These are phyloP conservation scores for Melaleuca alternifolia DNA, from an alignment of 345 rosid genomes.

Conservation along the genomic window DNA sequence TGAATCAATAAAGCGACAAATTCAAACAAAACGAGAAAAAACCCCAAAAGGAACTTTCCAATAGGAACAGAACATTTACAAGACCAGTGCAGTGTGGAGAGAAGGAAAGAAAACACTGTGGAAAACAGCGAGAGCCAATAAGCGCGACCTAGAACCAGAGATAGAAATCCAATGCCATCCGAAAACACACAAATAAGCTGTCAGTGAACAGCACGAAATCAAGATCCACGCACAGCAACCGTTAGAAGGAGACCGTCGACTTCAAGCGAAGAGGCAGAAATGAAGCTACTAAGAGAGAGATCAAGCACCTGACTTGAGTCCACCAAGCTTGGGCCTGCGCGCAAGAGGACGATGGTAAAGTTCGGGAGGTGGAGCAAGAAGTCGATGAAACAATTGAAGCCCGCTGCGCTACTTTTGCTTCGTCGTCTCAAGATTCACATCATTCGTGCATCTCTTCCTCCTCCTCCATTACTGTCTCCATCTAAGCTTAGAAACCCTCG, in stretches of 20 bases:
- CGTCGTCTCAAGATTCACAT: background rate
- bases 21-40: too few relatives aligned
- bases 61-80: background rate
- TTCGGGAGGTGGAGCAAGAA: background rate
- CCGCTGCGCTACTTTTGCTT: background rate
- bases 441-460: background rate
- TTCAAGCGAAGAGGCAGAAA: too few relatives aligned
- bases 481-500: too few relatives aligned
- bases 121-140: too few relatives aligned
- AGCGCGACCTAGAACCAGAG: too few relatives aligned
- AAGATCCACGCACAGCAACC: too few relatives aligned
- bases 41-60: background rate
- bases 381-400: background rate
- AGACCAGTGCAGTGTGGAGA: too few relatives aligned
- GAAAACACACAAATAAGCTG: too few relatives aligned
- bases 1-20: background rate
- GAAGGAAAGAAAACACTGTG: too few relatives aligned
- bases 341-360: background rate
- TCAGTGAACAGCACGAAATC: too few relatives aligned
- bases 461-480: background rate
- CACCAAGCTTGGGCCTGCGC: background rate
- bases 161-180: too few relatives aligned
- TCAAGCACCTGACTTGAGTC: background rate
- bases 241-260: too few relatives aligned
- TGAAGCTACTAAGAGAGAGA: background rate